Base-by-base conservation (phyloP, 1,284 basidiomycete species). In the Pseudozyma sp. region DNA sequence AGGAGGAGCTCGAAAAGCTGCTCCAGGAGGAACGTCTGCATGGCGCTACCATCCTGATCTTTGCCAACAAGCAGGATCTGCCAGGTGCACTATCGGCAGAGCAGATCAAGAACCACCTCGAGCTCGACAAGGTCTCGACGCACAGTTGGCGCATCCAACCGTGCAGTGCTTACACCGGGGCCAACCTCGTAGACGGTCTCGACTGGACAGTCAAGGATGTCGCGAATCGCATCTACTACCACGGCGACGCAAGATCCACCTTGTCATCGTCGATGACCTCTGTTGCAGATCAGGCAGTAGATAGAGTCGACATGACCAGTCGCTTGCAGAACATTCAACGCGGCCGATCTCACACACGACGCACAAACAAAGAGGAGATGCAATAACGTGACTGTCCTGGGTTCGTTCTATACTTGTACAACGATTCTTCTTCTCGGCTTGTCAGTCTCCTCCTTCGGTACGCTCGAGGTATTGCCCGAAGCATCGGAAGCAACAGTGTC, bases 51-150 rank as follows among this genome's bases (percentile, higher is more conserved):
- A 88, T 99, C 52, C 89, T 99, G 44, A 90, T 99, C 51, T 94
- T 99, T 84, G 97, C 97, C n/a, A 99, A 99, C 86, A 99, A 99
- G 86, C 95, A 97, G 85, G 97, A 99, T 85, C 89, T 99, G 37
- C 88, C 89, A 42, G 94, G 94, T 31, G 92, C 95, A 0, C 89
- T 98, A 89, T 89, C 89, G 14, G 89, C 90, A 54, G 85, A 87
- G 46, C 93, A 97, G 86, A 96, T 99, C 75, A 88, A 90, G 67
- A 88, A 33, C 10, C 55, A 66, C 30, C 68, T 81, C 35, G 56
- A 65, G 31, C 68, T 81, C 46, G 73, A 78, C 30, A 35, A 42
- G 8, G 62, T 69, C 14, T 94, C 97, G 82, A 91, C 92, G 1
- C 95, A 97, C 84, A 89, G 90, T 60, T 98, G 94, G 94, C 90